Base-by-base conservation (phyloP, 495 filamentous ascomycete species). In the Penicillium simplicissimum region DNA sequence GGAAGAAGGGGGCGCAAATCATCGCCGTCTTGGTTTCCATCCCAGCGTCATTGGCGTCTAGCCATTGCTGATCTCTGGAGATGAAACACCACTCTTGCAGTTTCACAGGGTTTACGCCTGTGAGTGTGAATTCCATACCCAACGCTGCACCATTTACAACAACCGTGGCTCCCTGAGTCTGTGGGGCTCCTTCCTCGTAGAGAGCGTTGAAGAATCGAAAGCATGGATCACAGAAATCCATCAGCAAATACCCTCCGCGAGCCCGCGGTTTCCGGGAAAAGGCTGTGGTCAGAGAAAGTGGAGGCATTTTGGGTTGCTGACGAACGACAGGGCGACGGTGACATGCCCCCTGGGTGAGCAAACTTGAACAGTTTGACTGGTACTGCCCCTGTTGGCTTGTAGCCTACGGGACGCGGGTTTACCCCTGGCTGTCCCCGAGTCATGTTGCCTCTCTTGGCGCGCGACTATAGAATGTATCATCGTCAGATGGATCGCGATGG, bases 31-130 rank as follows among this genome's bases (percentile, higher is more conserved):
- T 36, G 35, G 38, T 21, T 53, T 53, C 55, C 40, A 40, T 53
- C 31, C 53, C 47, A 51, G 55, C 67, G 58, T 69, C 64, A 69
- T 68, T 61, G 67, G 61, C 65, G 59, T 63, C 48, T 61, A 9
- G 23, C 52, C 19, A 13, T 28, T 42, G 60, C 57, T 63, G 65
- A 66, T 70, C 67, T 14, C 67, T n/a, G 47, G 64, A 40, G 49
- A 57, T 62, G 59, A 66, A 66, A 62, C 63, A 55, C 49, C 36
- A 19, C 14, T 42, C 40, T 42, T 42, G 40, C 40, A 42, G 40
- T 9, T 42, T 55, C 28, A 31, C 4, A 31, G 28, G 28, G 28
- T 31, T 31, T 31, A 31, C 28, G 6, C n/a, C n/a, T n/a, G n/a
- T n/a, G 23, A 25, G 23, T 25, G 23, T 25, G 23, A 25, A 25